phyloP scores from a whole-genome alignment of 257 asterid genomes.

The Hygrophila difformis region DNA sequence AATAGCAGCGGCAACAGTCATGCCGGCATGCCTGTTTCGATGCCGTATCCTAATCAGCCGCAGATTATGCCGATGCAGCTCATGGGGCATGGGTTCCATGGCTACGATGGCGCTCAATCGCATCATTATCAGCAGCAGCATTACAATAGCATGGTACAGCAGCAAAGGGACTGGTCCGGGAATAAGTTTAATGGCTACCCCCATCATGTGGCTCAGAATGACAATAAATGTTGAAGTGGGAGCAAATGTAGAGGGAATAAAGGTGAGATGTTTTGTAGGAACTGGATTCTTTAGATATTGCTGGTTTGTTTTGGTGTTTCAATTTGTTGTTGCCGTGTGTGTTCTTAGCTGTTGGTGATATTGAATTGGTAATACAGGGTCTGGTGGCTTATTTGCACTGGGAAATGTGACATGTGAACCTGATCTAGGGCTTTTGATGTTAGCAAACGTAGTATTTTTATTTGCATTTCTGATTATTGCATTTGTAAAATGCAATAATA shows the following conservation, averaged over 20 bases:
- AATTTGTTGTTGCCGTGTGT: neutral
- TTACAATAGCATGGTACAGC: slow-evolving; percentile 50
- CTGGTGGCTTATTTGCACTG: slow-evolving; percentile 23
- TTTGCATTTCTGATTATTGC: neutral
- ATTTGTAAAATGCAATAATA: no score
- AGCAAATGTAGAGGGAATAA: slow-evolving; percentile 11
- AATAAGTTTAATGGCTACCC: slow-evolving; percentile 43
- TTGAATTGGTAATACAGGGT: slow-evolving; percentile 23
- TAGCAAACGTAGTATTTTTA: slow-evolving; percentile 8
- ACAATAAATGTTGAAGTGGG: slow-evolving; percentile 30
- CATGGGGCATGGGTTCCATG: slow-evolving; percentile 38
- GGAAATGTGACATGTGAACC: slow-evolving; percentile 33
- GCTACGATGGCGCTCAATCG: slow-evolving; percentile 27
- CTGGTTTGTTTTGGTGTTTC: slow-evolving; percentile 7
- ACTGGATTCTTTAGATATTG: slow-evolving; percentile 7
- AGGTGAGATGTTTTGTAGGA: slow-evolving; percentile 26
- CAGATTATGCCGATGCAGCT: slow-evolving; percentile 50
- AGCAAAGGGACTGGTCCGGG: slow-evolving; percentile 73
- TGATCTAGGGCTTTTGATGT: slow-evolving; percentile 19
- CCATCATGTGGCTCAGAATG: slow-evolving; percentile 41
- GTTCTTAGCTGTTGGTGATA: slow-evolving; percentile 7
- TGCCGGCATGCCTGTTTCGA: slow-evolving; percentile 29
- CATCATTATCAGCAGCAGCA: slow-evolving; percentile 53
- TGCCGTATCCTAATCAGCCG: slow-evolving; percentile 43
- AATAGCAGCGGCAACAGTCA: slow-evolving; percentile 33